Percentiles rank a stretch among this genome's conserved stretches.
Evolutionary conservation across 176 grass and related monocot genomes (phyloP).

Genomic region (Zea luxurians): DNA sequence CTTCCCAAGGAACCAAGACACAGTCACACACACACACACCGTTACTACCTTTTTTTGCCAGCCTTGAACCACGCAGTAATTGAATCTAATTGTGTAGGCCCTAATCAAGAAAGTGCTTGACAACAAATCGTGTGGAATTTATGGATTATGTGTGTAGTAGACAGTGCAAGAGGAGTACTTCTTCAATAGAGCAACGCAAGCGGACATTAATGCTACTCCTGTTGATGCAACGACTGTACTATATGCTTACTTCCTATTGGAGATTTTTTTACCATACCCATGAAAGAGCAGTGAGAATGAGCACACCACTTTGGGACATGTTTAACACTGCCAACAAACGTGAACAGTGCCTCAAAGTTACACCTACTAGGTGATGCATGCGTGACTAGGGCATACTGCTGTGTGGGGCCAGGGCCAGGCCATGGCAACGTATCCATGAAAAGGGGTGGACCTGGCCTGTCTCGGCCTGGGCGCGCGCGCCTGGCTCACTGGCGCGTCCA

Average conservation of each 20-base stretch:
- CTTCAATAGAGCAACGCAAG: not conserved
- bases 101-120: slow-evolving; percentile 12
- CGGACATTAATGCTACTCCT: slow-evolving; percentile 52
- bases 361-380: slow-evolving; percentile 27
- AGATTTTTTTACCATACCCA: slow-evolving; percentile 36
- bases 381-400: slow-evolving; percentile 14
- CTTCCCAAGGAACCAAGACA: slow-evolving; percentile 40
- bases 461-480: not conserved
- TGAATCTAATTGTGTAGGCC: not conserved
- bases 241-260: slow-evolving; percentile 38
- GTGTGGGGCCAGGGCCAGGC: not conserved
- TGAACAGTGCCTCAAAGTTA: slow-evolving; percentile 46
- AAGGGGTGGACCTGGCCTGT: slow-evolving; percentile 30
- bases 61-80: not conserved
- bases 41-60: not conserved
- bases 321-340: slow-evolving; percentile 43
- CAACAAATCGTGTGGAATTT: slow-evolving; percentile 4
- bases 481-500: slow-evolving; percentile 36
- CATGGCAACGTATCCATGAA: slow-evolving; percentile 36
- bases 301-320: slow-evolving; percentile 24
- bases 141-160: not conserved
- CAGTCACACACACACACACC: not conserved
- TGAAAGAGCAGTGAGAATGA: slow-evolving; percentile 37
- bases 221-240: slow-evolving; percentile 9
- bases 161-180: slow-evolving; percentile 12